Base-by-base conservation (phyloP, 345 rosid genomes). In the Citrus mangshanensis region DNA sequence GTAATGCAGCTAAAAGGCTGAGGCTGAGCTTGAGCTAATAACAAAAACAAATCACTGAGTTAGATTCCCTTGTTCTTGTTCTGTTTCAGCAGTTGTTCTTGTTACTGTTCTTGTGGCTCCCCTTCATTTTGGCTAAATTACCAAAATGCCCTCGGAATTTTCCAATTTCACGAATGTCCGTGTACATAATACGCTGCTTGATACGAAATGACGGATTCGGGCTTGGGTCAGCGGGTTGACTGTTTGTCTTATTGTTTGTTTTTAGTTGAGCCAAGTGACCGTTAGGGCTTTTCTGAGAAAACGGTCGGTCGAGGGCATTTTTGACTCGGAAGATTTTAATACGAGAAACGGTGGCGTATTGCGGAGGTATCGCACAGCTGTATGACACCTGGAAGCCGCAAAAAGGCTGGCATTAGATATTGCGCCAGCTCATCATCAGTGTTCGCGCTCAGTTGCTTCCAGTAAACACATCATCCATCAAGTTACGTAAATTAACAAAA, bases 301-400 rank as follows among this genome's bases (percentile, higher is more conserved):
- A 8, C 51, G 51, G 51, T 46, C 51, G 5, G 51, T 13, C 51
- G 51, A 74, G 86, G 81, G 61, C 69, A 34, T 54, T 22, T 72
- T 9, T 37, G 27, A 9, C 51, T 7, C 67, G 0, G 0, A 4
- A 6, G 1, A 7, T 21, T 21, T 10, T 40, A 54, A 21, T 54
- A 0, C 5, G 2, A 14, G 51, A 9, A 71, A 51, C 62, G 74
- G 62, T 22, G 62, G 3, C 74, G 63, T 71, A 71, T 54, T 4
- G 6, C 0, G 10, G 32, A 35, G 73, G 81, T 49, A 79, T 75
- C 73, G 14, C 12, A 79, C 86, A 84, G 87, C 89, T 86, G 86
- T 81, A 70, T 75, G 87, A 84, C 90, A 82, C 82, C 85, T 86
- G 87, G 89, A 84, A 74, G 77, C 82, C 71, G 75, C 78, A 69